phyloP scores from a whole-genome alignment of 2,329 filamentous ascomycete species.

The Pestalotiopsis sp. region DNA sequence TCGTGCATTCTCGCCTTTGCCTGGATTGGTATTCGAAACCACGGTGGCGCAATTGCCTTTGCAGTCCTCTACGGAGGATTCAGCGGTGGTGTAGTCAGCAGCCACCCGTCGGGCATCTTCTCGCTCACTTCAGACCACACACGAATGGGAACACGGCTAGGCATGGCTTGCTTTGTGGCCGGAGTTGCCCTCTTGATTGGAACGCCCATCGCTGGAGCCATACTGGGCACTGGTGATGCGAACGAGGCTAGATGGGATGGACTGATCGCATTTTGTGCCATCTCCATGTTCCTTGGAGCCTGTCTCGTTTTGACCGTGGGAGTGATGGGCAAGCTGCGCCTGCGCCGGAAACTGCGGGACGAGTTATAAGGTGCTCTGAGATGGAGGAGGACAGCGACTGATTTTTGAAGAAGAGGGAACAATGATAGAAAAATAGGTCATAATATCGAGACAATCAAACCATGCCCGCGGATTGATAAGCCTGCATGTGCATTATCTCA shows the following conservation, averaged over 20 bases:
- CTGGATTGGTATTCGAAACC: slow-evolving; percentile 40
- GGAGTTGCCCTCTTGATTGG: slow-evolving; percentile 51
- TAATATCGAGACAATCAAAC: not conserved
- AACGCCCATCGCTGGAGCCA: slow-evolving; percentile 45
- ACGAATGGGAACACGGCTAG: slow-evolving; percentile 36
- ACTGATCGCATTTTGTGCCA: slow-evolving; percentile 12
- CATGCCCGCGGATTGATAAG: too few species aligned
- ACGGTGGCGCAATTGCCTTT: slow-evolving; percentile 41
- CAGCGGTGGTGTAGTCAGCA: slow-evolving; percentile 45
- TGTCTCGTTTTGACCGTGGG: slow-evolving; percentile 4
- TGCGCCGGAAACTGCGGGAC: slow-evolving; percentile 6
- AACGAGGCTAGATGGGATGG: slow-evolving; percentile 14
- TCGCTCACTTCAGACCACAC: slow-evolving; percentile 38
- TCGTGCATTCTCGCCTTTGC: slow-evolving; percentile 40
- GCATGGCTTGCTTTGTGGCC: slow-evolving; percentile 32
- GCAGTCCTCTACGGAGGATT: slow-evolving; percentile 47
- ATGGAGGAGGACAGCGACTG: not conserved
- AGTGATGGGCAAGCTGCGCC: slow-evolving; percentile 1
- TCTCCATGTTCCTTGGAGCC: slow-evolving; percentile 3
- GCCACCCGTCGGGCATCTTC: slow-evolving; percentile 44
- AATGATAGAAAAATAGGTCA: not conserved
- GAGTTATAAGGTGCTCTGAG: not conserved
- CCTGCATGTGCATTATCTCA: too few species aligned
- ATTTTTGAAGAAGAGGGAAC: not conserved
- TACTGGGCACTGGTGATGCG: not conserved